Percentiles rank a stretch among this genome's conserved stretches.
phyloP scores from a whole-genome alignment of 2,329 filamentous ascomycete genomes.

The Apiospora malaysiana region DNA sequence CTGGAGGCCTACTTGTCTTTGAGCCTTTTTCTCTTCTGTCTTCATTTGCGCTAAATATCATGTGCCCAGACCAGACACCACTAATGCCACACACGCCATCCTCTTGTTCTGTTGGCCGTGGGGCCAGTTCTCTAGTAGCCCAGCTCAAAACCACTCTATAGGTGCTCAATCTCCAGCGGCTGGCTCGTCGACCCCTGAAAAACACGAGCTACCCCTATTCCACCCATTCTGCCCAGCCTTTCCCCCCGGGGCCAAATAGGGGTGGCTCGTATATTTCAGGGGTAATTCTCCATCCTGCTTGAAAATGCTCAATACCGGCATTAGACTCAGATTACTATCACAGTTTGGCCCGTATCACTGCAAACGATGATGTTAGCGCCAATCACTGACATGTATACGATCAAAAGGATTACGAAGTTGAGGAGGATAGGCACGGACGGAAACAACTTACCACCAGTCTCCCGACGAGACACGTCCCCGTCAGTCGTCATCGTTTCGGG shows the following conservation, averaged over 20 bases:
- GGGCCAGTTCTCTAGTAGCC: no score
- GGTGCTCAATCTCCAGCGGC: no score
- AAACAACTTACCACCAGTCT: neutral
- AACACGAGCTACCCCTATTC: neutral
- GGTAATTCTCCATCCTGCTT: neutral
- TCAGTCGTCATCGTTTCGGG: neutral
- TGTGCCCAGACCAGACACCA: no score
- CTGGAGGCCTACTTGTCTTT: no score
- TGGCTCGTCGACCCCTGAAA: neutral
- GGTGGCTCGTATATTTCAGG: neutral
- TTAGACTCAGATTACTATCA: neutral
- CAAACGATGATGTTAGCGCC: neutral
- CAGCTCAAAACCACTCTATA: no score
- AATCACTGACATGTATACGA: neutral
- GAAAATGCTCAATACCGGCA: no score
- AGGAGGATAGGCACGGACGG: no score
- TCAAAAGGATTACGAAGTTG: fast-evolving
- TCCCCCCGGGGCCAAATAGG: neutral
- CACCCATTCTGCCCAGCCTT: no score
- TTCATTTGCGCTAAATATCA: no score
- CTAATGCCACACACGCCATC: no score
- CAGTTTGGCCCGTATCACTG: neutral
- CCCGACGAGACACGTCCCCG: neutral
- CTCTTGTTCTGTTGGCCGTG: no score
- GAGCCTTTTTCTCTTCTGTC: no score